Percentiles rank a stretch among this genome's conserved stretches.
Conservation (phyloP, 2,329 filamentous ascomycete genomes). For the Pochonia chlamydosporia region DNA sequence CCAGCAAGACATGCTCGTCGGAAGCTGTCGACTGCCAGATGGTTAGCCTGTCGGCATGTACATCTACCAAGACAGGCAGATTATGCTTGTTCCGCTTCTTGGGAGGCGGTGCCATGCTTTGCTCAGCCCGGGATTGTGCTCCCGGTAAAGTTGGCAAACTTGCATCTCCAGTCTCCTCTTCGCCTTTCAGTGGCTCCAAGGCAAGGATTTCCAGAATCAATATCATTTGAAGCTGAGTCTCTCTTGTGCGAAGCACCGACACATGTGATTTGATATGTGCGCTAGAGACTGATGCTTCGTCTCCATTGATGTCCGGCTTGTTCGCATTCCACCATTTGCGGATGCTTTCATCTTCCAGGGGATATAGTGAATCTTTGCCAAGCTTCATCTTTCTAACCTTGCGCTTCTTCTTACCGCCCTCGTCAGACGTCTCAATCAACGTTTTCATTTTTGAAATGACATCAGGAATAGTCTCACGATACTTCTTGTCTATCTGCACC, state of each 20-base stretch:
- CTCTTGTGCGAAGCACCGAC: slow-evolving; percentile 63
- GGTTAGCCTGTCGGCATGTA: slow-evolving; percentile 70
- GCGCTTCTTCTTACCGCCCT: slow-evolving; percentile 37
- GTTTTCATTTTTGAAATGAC: slow-evolving; percentile 54
- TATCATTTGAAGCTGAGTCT: slow-evolving; percentile 77
- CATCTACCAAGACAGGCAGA: slow-evolving; percentile 59
- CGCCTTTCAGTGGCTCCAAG: slow-evolving; percentile 49
- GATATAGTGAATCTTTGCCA: slow-evolving; percentile 64
- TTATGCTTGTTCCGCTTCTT: slow-evolving; percentile 61
- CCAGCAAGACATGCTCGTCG: slow-evolving; percentile 47
- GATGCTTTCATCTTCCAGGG: slow-evolving; percentile 58
- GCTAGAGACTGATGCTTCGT: slow-evolving; percentile 40
- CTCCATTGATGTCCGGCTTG: slow-evolving; percentile 44
- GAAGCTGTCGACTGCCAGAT: slow-evolving; percentile 77
- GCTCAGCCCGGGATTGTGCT: slow-evolving; percentile 22
- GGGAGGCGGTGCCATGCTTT: slow-evolving; percentile 21
- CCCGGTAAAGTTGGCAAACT: slow-evolving; percentile 40
- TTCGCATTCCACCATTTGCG: slow-evolving; percentile 64
- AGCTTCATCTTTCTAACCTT: slow-evolving; percentile 61
- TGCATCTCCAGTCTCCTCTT: slow-evolving; percentile 35
- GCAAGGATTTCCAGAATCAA: slow-evolving; percentile 71
- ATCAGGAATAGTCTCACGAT: slow-evolving; percentile 62
- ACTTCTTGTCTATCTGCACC: slow-evolving; percentile 71
- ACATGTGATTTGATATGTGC: slow-evolving; percentile 56
- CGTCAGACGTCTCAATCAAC: slow-evolving; percentile 50